phyloP scores from a whole-genome alignment of 805 yeast genomes.

The Sugiyamaella floridensis region DNA sequence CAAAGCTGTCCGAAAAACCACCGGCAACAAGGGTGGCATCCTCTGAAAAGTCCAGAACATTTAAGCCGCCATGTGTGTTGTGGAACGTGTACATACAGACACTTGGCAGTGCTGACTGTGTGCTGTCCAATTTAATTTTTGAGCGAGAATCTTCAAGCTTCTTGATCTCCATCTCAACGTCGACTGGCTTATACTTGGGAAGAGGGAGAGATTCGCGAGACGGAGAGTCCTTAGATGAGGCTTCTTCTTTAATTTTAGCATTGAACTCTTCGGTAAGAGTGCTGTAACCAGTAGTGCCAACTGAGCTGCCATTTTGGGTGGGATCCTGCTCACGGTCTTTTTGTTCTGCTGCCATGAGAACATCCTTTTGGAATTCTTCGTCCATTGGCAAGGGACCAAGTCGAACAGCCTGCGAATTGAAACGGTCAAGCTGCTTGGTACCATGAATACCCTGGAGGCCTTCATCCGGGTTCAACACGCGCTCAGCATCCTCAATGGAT shows the following conservation, averaged over 20 bases:
- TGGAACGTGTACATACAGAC: slow-evolving; percentile 98
- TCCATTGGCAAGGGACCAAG: slow-evolving; percentile 83
- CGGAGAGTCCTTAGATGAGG: slow-evolving; percentile 53
- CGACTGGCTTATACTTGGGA: slow-evolving; percentile 74
- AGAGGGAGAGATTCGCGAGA: slow-evolving; percentile 69
- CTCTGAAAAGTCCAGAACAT: slow-evolving; percentile 79
- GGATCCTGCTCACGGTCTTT: slow-evolving; percentile 43
- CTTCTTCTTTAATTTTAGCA: slow-evolving; percentile 42
- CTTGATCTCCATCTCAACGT: slow-evolving; percentile 70
- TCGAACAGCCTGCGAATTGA: slow-evolving; percentile 66
- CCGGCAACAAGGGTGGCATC: slow-evolving; percentile 86
- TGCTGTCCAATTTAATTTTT: slow-evolving; percentile 53
- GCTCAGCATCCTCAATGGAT: slow-evolving; percentile 24
- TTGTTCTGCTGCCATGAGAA: slow-evolving; percentile 73
- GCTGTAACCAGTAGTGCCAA: slow-evolving; percentile 7
- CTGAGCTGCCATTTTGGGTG: slow-evolving; percentile 8
- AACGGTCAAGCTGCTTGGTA: slow-evolving; percentile 43
- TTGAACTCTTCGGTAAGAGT: slow-evolving; percentile 61
- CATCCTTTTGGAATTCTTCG: slow-evolving; percentile 74
- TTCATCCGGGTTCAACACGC: slow-evolving; percentile 39
- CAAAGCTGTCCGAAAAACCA: slow-evolving; percentile 87
- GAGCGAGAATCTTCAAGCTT: slow-evolving; percentile 78
- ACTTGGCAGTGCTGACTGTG: slow-evolving; percentile 82
- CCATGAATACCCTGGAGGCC: slow-evolving; percentile 26
- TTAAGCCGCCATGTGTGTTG: slow-evolving; percentile 82